A percentile compares a stretch with the other conserved stretches of the same genome.
Conservation (phyloP, 164 flowering plant species). For the Tetrastigma voinierianum region DNA sequence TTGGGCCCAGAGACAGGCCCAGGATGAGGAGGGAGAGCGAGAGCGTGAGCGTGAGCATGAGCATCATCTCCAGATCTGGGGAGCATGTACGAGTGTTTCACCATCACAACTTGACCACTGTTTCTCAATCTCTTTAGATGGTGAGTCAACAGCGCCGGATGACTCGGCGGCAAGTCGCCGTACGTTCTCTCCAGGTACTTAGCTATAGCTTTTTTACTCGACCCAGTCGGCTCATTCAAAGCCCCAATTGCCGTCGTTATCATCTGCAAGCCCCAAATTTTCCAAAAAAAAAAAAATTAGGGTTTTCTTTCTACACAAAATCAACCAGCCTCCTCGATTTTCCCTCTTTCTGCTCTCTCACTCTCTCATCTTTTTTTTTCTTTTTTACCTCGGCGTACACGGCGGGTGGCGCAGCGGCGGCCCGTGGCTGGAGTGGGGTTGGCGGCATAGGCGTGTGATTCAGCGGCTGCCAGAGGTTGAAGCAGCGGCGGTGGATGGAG, state of each 20-base stretch:
- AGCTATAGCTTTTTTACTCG: conserved; percentile 59
- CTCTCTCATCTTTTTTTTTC: too few relatives aligned
- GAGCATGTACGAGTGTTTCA: conserved; percentile 63
- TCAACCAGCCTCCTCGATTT: not conserved
- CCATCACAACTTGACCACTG: conserved; percentile 45
- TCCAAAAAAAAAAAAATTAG: conserved; percentile 8
- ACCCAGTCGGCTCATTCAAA: conserved; percentile 55
- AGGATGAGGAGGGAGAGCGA: conserved; percentile 6
- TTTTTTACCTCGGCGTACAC: conserved; percentile 34
- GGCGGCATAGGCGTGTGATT: conserved; percentile 13
- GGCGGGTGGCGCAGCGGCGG: conserved; percentile 30
- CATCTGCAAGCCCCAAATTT: conserved; percentile 40
- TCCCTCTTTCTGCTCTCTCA: too few relatives aligned
- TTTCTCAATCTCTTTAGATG: conserved; percentile 53
- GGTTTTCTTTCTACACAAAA: conserved; percentile 4
- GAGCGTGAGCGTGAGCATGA: not conserved
- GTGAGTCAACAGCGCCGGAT: conserved; percentile 53
- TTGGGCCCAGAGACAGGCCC: conserved; percentile 10
- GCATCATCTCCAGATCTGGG: conserved; percentile 29
- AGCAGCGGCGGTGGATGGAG: not conserved
- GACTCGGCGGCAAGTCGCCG: conserved; percentile 44
- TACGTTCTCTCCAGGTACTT: conserved; percentile 51
- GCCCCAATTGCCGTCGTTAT: conserved; percentile 50
- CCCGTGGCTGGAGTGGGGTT: conserved; percentile 11
- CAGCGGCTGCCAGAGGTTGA: not conserved